Percentiles rank a stretch among this genome's conserved stretches.
Evolutionary conservation across 73 alveolate genomes (phyloP).

Genomic region (Paramecium pentaurelia): DNA sequence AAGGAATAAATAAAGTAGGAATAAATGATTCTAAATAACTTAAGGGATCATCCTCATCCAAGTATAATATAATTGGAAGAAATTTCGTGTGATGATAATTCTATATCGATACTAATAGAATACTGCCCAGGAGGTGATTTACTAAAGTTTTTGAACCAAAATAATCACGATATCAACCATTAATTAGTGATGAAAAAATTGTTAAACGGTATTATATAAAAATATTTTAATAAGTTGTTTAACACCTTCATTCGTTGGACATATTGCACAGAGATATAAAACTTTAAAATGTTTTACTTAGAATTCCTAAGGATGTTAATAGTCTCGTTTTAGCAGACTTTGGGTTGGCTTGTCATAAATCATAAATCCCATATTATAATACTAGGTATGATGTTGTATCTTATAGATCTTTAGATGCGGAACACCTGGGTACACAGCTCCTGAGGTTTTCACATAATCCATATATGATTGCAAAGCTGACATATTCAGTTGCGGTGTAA

Average conservation of each 20-base stretch:
- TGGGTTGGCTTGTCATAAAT: slow-evolving; percentile 25
- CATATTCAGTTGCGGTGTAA: slow-evolving; percentile 75
- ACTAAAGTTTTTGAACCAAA: neutral
- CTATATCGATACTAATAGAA: neutral
- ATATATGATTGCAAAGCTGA: slow-evolving; percentile 68
- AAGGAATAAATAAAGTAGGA: slow-evolving; percentile 3
- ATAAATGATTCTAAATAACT: neutral
- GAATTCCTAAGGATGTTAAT: neutral
- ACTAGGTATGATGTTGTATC: neutral
- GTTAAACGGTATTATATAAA: neutral
- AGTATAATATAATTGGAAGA: neutral
- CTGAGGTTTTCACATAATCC: slow-evolving; percentile 71
- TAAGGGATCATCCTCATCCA: neutral
- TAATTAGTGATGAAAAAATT: neutral
- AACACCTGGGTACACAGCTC: slow-evolving; percentile 84
- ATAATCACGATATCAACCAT: neutral
- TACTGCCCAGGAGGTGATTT: neutral
- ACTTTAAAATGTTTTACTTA: neutral
- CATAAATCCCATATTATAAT: neutral
- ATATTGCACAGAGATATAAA: slow-evolving; percentile 20
- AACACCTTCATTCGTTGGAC: neutral
- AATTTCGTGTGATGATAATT: neutral
- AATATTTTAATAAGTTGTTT: neutral
- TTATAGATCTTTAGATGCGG: slow-evolving; percentile 62
- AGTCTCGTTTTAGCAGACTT: neutral